phyloP scores from a whole-genome alignment of 75 land plant genomes.

The Cunninghamia lanceolata region DNA sequence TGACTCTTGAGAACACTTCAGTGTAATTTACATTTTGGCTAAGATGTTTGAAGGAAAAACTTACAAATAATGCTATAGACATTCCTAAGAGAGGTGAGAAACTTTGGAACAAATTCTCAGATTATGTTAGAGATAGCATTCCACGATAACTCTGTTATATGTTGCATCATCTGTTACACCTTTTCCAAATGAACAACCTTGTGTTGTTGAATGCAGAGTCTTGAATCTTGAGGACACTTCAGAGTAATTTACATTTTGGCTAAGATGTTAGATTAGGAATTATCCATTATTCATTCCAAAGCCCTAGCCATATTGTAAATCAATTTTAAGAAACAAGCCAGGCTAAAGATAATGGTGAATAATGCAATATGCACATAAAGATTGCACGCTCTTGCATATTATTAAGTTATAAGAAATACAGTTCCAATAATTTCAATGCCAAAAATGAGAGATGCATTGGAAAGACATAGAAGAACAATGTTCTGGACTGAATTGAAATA shows the following conservation, averaged over 20 bases:
- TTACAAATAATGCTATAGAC: slow-evolving; percentile 1
- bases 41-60: not conserved
- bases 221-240: not conserved
- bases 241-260: not conserved
- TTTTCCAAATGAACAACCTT: not conserved
- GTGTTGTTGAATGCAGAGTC: not conserved
- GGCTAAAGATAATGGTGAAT: slow-evolving; percentile 90
- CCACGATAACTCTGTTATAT: slow-evolving; percentile 48
- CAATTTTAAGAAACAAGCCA: slow-evolving; percentile 23
- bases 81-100: slow-evolving; percentile 55
- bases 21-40: not conserved
- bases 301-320: not conserved
- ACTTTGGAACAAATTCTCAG: slow-evolving; percentile 87
- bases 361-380: slow-evolving; percentile 81
- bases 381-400: slow-evolving; percentile 66
- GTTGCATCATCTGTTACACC: not conserved
- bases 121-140: slow-evolving; percentile 89
- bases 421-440: not conserved
- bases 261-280: not conserved
- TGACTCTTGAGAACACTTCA: not conserved
- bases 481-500: not conserved
- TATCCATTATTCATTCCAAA: not conserved
- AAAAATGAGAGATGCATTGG: not conserved
- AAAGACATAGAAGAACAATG: not conserved
- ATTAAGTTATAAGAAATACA: not conserved